These are phyloP conservation scores for Talaromyces sp. DNA, from an alignment of 2,329 filamentous ascomycete genomes.

Conservation along the genomic window DNA sequence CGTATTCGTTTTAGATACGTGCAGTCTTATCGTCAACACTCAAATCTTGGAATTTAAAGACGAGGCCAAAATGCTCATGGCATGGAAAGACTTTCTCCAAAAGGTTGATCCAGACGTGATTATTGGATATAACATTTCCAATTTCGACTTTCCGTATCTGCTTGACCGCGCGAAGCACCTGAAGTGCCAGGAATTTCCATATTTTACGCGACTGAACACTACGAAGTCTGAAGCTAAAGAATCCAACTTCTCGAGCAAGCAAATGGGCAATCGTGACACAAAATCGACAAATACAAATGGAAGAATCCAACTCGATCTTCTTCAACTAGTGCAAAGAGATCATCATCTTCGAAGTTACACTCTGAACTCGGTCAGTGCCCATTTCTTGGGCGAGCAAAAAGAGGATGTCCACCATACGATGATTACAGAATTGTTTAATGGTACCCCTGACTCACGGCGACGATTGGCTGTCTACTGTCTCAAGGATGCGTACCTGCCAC, in stretches of 20 bases:
- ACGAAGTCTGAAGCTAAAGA: slow-evolving; percentile 67
- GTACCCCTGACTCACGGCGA: slow-evolving; percentile 84
- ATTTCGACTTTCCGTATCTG: slow-evolving; percentile 97
- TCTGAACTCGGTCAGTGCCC: slow-evolving; percentile 88
- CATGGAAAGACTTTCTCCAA: slow-evolving; percentile 85
- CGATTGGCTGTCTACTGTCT: slow-evolving; percentile 92
- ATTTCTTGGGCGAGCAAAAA: slow-evolving; percentile 95
- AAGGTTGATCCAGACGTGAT: slow-evolving; percentile 94
- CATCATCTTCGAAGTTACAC: slow-evolving; percentile 96
- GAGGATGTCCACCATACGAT: slow-evolving; percentile 98
- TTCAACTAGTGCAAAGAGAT: slow-evolving; percentile 93
- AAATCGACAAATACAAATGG: slow-evolving; percentile 94
- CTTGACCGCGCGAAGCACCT: slow-evolving; percentile 81
- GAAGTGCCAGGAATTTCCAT: slow-evolving; percentile 74
- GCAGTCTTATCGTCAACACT: slow-evolving; percentile 89
- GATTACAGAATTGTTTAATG: slow-evolving; percentile 98
- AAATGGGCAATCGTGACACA: slow-evolving; percentile 94
- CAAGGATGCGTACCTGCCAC: slow-evolving; percentile 94
- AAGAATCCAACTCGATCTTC: slow-evolving; percentile 81
- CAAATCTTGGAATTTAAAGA: slow-evolving; percentile 78
- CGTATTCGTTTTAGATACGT: slow-evolving; percentile 90
- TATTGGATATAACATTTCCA: slow-evolving; percentile 97
- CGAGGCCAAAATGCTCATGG: slow-evolving; percentile 85
- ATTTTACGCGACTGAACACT: slow-evolving; percentile 75
- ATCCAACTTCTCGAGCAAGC: slow-evolving; percentile 91